Percentiles rank a stretch among this genome's conserved stretches.
Evolutionary conservation across 495 filamentous ascomycete genomes (phyloP).

Genomic region (Hypoxylon perforatum): DNA sequence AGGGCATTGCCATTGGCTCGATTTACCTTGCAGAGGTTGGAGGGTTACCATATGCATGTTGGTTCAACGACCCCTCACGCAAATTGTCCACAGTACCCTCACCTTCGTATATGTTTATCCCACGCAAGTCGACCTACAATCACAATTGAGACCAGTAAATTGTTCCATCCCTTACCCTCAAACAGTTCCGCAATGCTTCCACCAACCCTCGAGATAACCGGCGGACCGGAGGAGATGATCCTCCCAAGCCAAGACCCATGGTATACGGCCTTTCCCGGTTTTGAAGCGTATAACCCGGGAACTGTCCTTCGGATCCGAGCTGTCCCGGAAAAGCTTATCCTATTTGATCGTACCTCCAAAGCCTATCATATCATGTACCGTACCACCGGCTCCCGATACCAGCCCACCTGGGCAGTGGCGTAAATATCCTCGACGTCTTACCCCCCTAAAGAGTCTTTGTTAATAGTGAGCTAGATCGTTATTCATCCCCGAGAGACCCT

Average conservation of each 20-base stretch:
- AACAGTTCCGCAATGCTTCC: no score
- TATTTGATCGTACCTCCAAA: constrained; percentile 3
- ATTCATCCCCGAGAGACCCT: constrained; percentile 50
- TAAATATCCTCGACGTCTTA: no score
- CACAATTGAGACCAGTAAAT: no score
- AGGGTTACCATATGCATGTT: no score
- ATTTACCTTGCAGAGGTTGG: no score
- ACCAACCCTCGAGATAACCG: not conserved
- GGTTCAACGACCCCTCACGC: no score
- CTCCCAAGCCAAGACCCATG: constrained; percentile 56
- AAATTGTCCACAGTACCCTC: no score
- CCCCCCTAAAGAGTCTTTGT: not conserved
- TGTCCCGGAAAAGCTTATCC: constrained; percentile 42
- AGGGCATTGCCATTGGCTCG: no score
- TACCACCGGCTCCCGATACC: constrained; percentile 54
- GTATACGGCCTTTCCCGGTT: constrained; percentile 55
- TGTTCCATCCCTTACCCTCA: no score
- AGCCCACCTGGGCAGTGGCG: constrained; percentile 59
- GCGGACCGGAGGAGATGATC: constrained; percentile 5
- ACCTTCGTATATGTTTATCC: no score
- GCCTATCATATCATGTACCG: constrained; percentile 59
- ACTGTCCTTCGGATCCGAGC: constrained; percentile 56
- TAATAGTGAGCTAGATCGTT: constrained; percentile 40
- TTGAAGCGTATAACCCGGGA: constrained; percentile 51
- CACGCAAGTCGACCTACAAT: no score